Evolutionary conservation across 768 basidiomycete species (phyloP), one percentile per base, ranked within the genome.

Genomic region (Tylopilus balloui): DNA sequence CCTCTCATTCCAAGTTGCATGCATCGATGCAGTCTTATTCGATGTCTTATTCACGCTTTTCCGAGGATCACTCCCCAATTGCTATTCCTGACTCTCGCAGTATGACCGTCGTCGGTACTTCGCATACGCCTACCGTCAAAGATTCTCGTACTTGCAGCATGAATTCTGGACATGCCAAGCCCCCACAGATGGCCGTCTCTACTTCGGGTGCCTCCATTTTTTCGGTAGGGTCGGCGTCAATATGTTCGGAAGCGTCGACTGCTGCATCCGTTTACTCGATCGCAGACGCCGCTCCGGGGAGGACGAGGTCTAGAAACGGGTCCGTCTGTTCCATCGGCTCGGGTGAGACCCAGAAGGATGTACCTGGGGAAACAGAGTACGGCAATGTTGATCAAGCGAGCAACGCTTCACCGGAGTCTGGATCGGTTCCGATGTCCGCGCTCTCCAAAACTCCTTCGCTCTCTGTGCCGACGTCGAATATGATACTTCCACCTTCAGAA

Each of bases 181-280:
- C 54, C 0, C 40, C 50, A 1, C 49, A 53, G 15, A 55, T 65
- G 60, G 42, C 46, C 6, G 32, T 49, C n/a, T 69, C 67, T 1
- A 35, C 59, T 6, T 67, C 65, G 2, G 62, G 55, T 36, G 61
- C 65, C 28, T 66, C 67, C 19, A 28, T 58, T 3, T 63, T 54
- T 39, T 67, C 65, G 6, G 49, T 55, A 8, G 61, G 60, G 29
- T 63, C 64, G n/a, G 48, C 56, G 1, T 65, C 63, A 0, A 13
- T 63, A 1, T 64, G 63, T 19, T 65, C 64, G 25, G 63, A 60
- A 28, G 58, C 60, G 5, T 65, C 65, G 27, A 65, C 58, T 6
- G 63, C 57, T 3, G 62, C 63, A 5, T 62, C 63, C 0, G 52
- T 29, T 2, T 58, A 32, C 17, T 64, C 63, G 37, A 34, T 45